Evolutionary conservation across 768 basidiomycete genomes (phyloP), one percentile per base, ranked within the genome.

Genomic region (Mycena floridula): DNA sequence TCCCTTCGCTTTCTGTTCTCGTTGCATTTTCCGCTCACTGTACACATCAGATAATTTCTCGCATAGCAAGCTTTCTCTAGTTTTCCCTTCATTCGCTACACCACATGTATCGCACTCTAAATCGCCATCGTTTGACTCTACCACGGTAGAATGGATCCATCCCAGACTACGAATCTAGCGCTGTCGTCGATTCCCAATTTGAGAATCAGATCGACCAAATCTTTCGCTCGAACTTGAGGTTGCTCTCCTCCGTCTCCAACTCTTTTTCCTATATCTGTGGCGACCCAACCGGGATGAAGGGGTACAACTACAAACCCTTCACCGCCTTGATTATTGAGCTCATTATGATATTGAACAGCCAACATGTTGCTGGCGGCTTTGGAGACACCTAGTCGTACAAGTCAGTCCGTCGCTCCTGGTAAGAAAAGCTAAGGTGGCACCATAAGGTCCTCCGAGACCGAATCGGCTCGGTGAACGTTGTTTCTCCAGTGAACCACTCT

Each of bases 281-380:
- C 45, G n/a, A 46, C 45, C 45, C 45, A 46, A n/a, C 53, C 53
- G 8, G 53, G 53, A 40, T 54, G 53, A 12, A 54, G 25, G 5
- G 53, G 48, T 0, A 54, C 51, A 12, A 52, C 46, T 2, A 48
- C 48, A 30, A 50, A 54, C 21, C 37, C 50, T 37, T 51, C 50
- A 7, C 21, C n/a, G 7, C 25, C 42, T 1, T 23, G 13, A 3
- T 11, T 22, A 13, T 48, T 37, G 20, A 54, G 46, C 24, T 54
- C 53, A 11, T 54, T 54, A 36, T 52, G 45, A 21, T n/a, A 32
- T 39, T 54, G 53, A 5, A 54, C 46, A 9, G 40, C 38, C 9
- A 54, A 38, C 53, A 54, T 54, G 27, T 54, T 54, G 15, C 47
- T 39, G 15, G 53, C 53, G 5, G 53, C 49, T 37, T 54, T 54